phyloP scores from a whole-genome alignment of 1,284 basidiomycete genomes.

The Moniliophthora roreri region DNA sequence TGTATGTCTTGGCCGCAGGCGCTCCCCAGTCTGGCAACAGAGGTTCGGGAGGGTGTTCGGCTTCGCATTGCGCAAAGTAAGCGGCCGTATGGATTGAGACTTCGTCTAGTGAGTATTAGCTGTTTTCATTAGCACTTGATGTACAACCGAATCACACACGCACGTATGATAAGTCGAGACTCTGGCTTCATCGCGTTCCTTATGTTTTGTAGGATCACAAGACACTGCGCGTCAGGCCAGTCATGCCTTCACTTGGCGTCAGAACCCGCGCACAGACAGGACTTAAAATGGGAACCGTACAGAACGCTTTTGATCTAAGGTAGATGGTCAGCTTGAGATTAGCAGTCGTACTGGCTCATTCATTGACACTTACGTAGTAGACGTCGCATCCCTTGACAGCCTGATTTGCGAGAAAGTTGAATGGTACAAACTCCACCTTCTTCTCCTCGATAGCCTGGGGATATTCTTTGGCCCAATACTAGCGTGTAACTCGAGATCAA shows the following conservation, averaged over 20 bases:
- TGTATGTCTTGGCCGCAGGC: slow-evolving; percentile 24
- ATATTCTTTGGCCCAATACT: slow-evolving; percentile 10
- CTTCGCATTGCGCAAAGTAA: too few relatives aligned
- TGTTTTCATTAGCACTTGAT: too few relatives aligned
- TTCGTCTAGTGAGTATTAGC: too few relatives aligned
- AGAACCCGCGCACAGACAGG: background rate
- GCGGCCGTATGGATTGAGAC: too few relatives aligned
- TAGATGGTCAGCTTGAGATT: background rate
- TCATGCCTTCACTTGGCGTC: slow-evolving; percentile 20
- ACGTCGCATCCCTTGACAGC: slow-evolving; percentile 40
- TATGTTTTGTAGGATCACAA: slow-evolving; percentile 26
- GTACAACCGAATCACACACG: slow-evolving; percentile 6
- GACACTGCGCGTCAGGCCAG: slow-evolving; percentile 25
- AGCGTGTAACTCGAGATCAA: too few relatives aligned
- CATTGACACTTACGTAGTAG: slow-evolving; percentile 40
- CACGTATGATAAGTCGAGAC: slow-evolving; percentile 29
- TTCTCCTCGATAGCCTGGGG: slow-evolving; percentile 29
- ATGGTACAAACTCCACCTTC: slow-evolving; percentile 34
- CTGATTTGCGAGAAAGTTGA: slow-evolving; percentile 47
- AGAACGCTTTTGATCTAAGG: slow-evolving; percentile 10
- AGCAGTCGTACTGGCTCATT: background rate
- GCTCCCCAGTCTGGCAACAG: slow-evolving; percentile 26
- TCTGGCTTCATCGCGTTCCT: slow-evolving; percentile 25
- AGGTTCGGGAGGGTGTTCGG: slow-evolving; percentile 22
- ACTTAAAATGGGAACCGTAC: background rate